Evolutionary conservation across 208 protist genomes (phyloP).

Genomic region (Leishmania tropica): DNA sequence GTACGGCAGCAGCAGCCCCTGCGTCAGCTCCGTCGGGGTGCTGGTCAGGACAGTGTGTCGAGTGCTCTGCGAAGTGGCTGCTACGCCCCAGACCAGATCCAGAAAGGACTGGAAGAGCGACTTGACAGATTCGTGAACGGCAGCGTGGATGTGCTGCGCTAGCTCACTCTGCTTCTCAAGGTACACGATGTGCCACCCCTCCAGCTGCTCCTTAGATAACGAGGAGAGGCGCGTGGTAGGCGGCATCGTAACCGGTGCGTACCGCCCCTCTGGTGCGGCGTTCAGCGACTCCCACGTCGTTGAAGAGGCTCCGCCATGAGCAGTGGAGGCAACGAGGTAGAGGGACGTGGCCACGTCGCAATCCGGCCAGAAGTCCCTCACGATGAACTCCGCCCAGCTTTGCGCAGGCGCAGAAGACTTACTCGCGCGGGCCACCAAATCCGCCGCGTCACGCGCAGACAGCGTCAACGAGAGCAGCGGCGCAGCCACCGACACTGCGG

Average conservation of each 20-base stretch:
- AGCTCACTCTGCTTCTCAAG: slow-evolving; percentile 64
- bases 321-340: background rate
- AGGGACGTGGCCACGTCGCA: slow-evolving; percentile 20
- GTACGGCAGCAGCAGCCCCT: slow-evolving; percentile 48
- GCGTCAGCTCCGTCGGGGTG: slow-evolving; percentile 46
- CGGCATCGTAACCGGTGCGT: slow-evolving; percentile 47
- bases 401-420: background rate
- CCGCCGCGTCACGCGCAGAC: slow-evolving; percentile 51
- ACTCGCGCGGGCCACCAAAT: slow-evolving; percentile 33
- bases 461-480: slow-evolving; percentile 68
- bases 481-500: slow-evolving; percentile 23
- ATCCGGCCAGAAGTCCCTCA: slow-evolving; percentile 28
- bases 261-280: slow-evolving; percentile 20
- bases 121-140: slow-evolving; percentile 45
- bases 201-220: slow-evolving; percentile 44
- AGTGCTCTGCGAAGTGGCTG: slow-evolving; percentile 62
- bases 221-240: slow-evolving; percentile 34
- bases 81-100: slow-evolving; percentile 66
- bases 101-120: slow-evolving; percentile 53
- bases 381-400: slow-evolving; percentile 32
- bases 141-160: slow-evolving; percentile 41
- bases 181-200: slow-evolving; percentile 65
- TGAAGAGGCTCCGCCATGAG: background rate
- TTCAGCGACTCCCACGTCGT: slow-evolving; percentile 23
- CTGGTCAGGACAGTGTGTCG: slow-evolving; percentile 49